Percentiles rank a stretch among this genome's conserved stretches.
phyloP scores from a whole-genome alignment of 2,329 filamentous ascomycete genomes.

The Aspergillaceae sp. region DNA sequence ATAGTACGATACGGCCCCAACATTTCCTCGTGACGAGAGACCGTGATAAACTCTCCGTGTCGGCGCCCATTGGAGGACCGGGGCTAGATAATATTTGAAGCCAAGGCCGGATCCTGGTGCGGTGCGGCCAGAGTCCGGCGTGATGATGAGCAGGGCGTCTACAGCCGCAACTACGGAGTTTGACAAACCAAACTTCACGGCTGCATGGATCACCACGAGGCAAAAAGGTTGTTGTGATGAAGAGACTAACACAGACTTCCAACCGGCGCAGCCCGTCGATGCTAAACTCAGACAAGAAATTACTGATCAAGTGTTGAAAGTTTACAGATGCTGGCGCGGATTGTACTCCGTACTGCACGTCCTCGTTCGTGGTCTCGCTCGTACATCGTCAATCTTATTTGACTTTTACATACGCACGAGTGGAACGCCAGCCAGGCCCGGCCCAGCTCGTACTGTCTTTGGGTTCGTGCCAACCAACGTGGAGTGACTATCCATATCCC shows the following conservation, averaged over 20 bases:
- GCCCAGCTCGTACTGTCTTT: neutral
- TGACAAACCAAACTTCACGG: too few species aligned
- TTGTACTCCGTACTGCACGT: too few species aligned
- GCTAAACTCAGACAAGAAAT: neutral
- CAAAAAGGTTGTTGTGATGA: neutral
- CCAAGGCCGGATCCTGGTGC: too few species aligned
- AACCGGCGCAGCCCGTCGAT: neutral
- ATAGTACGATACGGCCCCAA: neutral
- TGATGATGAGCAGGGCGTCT: too few species aligned
- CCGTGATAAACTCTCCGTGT: neutral
- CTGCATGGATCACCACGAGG: slow-evolving; percentile 5
- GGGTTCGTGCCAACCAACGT: too few species aligned
- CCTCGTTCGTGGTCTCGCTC: too few species aligned
- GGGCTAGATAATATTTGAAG: too few species aligned
- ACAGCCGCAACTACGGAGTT: too few species aligned
- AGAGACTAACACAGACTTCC: neutral
- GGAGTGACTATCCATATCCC: too few species aligned
- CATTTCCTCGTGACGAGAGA: neutral
- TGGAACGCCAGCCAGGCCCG: too few species aligned
- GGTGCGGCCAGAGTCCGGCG: slow-evolving; percentile 6
- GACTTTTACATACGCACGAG: neutral
- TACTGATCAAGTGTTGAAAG: too few species aligned
- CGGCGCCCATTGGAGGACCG: neutral
- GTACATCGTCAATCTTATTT: neutral
- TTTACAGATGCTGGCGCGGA: neutral